Percentiles rank a stretch among this genome's conserved stretches.
Evolutionary conservation across 2,329 filamentous ascomycete genomes (phyloP).

Genomic region (Dothistroma septosporum): DNA sequence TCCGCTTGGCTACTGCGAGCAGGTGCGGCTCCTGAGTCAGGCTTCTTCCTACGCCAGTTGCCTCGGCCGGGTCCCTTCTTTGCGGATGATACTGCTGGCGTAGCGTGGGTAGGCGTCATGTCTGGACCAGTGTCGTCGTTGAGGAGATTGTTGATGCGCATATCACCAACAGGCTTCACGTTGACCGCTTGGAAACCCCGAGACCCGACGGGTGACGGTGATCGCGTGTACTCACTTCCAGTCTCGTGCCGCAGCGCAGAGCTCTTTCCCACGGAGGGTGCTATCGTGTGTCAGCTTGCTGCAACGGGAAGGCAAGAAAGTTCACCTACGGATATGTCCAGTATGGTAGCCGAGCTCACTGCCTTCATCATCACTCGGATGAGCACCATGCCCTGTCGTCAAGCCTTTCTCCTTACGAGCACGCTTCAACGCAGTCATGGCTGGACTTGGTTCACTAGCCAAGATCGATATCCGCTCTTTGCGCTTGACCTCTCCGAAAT

Average conservation of each 20-base stretch:
- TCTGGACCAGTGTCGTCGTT: constrained; percentile 39
- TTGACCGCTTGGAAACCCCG: constrained; percentile 39
- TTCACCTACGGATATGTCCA: constrained; percentile 13
- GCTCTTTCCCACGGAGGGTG: constrained; percentile 18
- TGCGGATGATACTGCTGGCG: constrained; percentile 19
- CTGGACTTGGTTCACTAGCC: constrained; percentile 67
- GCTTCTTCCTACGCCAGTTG: constrained; percentile 44
- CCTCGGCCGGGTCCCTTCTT: constrained; percentile 48
- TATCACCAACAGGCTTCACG: constrained; percentile 39
- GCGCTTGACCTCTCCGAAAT: constrained; percentile 69
- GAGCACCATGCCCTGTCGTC: constrained; percentile 25
- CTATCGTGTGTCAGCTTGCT: constrained; percentile 3
- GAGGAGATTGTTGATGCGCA: constrained; percentile 48
- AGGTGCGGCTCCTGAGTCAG: constrained; percentile 19
- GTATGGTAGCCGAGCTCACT: constrained; percentile 26
- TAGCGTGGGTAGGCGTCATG: constrained; percentile 22
- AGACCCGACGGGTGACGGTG: constrained; percentile 36
- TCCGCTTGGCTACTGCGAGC: constrained; percentile 3
- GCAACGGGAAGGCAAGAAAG: not conserved
- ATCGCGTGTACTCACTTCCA: constrained; percentile 47
- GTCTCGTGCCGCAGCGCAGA: constrained; percentile 24
- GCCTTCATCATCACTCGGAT: constrained; percentile 32
- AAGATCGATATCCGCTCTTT: constrained; percentile 68
- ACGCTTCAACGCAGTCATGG: constrained; percentile 52
- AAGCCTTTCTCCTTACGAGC: constrained; percentile 46